Base-by-base conservation (phyloP, 2,329 filamentous ascomycete species). In the Cercospora sp. region DNA sequence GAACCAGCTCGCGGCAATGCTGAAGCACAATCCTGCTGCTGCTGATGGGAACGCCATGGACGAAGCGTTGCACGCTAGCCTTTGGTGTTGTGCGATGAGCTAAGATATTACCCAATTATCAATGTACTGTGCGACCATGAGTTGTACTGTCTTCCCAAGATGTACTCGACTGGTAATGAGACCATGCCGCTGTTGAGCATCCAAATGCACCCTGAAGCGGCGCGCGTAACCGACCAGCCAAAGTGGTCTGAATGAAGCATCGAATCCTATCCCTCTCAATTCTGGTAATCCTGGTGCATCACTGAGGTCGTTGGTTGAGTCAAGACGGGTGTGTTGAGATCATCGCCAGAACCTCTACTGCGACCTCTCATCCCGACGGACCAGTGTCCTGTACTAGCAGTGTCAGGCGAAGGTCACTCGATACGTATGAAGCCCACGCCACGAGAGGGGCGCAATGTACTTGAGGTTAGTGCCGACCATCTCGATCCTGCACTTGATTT, bases 331-430 rank as follows among this genome's bases (percentile, higher is more conserved):
- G 18, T 48, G 2, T 12, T 20, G 2, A 48, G 42, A 48, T 48
- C 42, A 48, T 18, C 10, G n/a, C 18, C 42, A 48, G 42, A 20
- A 48, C n/a, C 3, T 48, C 9, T 18, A 12, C n/a, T 48, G 42
- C 42, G 3, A n/a, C 36, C 36, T n/a, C 6, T 8, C 36, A 39
- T 39, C 2, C 36, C 13, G 51, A 57, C 4, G 16, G 2, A 16
- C 23, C 18, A 31, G 16, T 5, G 6, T 31, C 28, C 28, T 18
- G 16, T 10, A 9, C 28, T 18, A 55, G 23, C 10, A 18, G 16
- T 18, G 20, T 64, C 33, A 64, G 30, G n/a, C 20, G 48, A 64
- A 64, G 9, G 26, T 64, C 18, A 64, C 48, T 23, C 62, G 62
- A 26, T 36, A 64, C 20, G 62, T 64, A 18, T 55, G 31, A 12